Evolutionary conservation across 2,329 filamentous ascomycete genomes (phyloP).

Genomic region (Hypoxylon sp.): DNA sequence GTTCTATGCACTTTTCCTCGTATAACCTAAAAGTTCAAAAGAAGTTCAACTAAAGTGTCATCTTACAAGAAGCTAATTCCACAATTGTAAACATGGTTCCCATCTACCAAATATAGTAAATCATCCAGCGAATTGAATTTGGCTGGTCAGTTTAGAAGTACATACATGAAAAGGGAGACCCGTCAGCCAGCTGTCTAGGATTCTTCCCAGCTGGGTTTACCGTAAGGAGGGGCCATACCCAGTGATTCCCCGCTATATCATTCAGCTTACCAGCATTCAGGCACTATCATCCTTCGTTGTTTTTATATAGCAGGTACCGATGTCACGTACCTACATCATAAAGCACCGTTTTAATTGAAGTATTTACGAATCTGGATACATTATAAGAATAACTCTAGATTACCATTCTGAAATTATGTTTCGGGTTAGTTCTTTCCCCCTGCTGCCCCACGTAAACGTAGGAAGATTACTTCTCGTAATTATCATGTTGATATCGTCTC

Average conservation of each 20-base stretch:
- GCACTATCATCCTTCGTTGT: neutral
- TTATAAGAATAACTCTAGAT: neutral
- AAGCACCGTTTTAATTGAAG: conserved; percentile 1
- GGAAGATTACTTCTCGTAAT: conserved; percentile 1
- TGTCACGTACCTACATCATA: conserved; percentile 3
- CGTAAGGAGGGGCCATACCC: conserved; percentile 2
- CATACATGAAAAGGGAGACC: neutral
- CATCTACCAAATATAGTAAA: neutral
- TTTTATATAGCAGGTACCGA: neutral
- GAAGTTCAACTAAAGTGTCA: neutral
- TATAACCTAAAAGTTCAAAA: neutral
- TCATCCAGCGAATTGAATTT: neutral
- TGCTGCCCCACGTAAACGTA: conserved; percentile 7
- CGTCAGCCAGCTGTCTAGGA: conserved; percentile 15
- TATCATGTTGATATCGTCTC: conserved; percentile 3
- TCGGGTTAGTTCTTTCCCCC: conserved; percentile 42
- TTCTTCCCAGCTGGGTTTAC: conserved; percentile 20
- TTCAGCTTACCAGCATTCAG: neutral
- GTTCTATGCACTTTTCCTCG: too few species aligned
- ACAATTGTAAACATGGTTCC: neutral
- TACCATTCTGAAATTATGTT: conserved; percentile 41
- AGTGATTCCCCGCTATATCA: neutral
- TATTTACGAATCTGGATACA: neutral
- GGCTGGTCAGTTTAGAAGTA: too few species aligned
- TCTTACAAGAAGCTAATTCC: neutral